Percentiles rank a stretch among this genome's conserved stretches.
These are phyloP conservation scores for Zanthoxylum bungeanum DNA, from an alignment of 345 rosid species.

Conservation along the genomic window DNA sequence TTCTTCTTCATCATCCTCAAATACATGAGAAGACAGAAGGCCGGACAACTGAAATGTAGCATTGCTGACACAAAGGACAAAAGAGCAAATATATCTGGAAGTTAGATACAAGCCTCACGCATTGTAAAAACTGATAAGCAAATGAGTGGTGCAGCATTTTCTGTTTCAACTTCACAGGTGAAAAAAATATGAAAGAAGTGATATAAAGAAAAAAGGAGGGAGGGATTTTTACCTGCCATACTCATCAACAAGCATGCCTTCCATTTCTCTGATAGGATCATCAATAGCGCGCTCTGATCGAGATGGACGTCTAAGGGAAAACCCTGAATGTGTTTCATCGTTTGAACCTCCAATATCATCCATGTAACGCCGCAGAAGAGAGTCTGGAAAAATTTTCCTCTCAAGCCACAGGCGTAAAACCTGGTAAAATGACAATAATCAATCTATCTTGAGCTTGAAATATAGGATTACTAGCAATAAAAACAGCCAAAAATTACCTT, in stretches of 20 bases:
- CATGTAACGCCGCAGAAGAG: constrained; percentile 69
- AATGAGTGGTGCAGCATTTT: not conserved
- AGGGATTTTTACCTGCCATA: constrained; percentile 81
- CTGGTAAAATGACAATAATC: constrained; percentile 36
- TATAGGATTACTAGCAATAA: constrained; percentile 1
- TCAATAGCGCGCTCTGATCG: constrained; percentile 88
- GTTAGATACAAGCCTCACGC: not conserved
- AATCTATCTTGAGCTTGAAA: constrained; percentile 15
- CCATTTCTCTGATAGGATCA: constrained; percentile 97
- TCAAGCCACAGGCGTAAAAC: constrained; percentile 89
- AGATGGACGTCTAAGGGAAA: constrained; percentile 76
- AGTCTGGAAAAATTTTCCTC: constrained; percentile 83
- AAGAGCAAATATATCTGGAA: constrained; percentile 15
- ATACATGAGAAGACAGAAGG: constrained; percentile 51
- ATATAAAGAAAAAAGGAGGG: not conserved
- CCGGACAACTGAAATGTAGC: constrained; percentile 86
- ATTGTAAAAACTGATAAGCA: not conserved
- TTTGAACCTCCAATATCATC: constrained; percentile 78
- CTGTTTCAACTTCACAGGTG: not conserved
- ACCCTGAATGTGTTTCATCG: constrained; percentile 58
- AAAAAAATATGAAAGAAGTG: not conserved
- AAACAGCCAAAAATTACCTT: constrained; percentile 49
- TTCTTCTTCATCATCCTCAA: constrained; percentile 63
- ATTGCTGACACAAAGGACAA: constrained; percentile 53
- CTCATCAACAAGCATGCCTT: constrained; percentile 97